Evolutionary conservation across 257 asterid species (phyloP).

Genomic region (Nicotiana sylvestris): DNA sequence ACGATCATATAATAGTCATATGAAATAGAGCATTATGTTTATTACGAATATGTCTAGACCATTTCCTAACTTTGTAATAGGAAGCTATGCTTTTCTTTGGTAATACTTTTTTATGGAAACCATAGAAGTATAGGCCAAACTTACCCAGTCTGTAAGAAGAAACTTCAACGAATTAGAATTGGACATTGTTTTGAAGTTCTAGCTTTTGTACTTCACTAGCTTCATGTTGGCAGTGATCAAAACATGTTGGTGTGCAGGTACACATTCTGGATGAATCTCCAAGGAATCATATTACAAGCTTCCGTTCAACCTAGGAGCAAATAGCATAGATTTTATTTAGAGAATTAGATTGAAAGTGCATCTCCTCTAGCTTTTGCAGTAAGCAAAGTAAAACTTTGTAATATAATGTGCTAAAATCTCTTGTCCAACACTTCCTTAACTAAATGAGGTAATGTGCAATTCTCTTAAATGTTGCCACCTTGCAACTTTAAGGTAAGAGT

Average conservation of each 20-base stretch:
- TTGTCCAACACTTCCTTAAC: too few species aligned
- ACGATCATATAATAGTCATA: too few species aligned
- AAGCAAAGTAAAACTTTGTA: background rate
- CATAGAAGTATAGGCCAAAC: background rate
- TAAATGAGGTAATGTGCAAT: too few species aligned
- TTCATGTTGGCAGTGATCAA: background rate
- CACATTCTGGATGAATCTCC: background rate
- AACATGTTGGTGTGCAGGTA: background rate
- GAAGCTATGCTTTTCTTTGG: background rate
- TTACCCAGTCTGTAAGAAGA: background rate
- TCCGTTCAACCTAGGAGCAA: background rate
- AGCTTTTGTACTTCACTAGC: background rate
- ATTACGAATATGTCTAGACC: too few species aligned
- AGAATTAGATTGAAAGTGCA: background rate
- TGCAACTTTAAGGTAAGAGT: too few species aligned
- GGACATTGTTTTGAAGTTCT: background rate
- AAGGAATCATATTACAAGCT: background rate
- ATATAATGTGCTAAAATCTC: too few species aligned
- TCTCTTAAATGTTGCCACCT: too few species aligned
- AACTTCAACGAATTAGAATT: background rate
- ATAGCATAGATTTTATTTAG: background rate
- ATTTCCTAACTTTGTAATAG: background rate
- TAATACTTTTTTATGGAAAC: background rate
- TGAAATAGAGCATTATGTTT: too few species aligned
- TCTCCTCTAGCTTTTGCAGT: background rate